Percentiles rank a stretch among this genome's conserved stretches.
Conservation (phyloP, 2,329 filamentous ascomycete species). For the Dendryphion nanum region DNA sequence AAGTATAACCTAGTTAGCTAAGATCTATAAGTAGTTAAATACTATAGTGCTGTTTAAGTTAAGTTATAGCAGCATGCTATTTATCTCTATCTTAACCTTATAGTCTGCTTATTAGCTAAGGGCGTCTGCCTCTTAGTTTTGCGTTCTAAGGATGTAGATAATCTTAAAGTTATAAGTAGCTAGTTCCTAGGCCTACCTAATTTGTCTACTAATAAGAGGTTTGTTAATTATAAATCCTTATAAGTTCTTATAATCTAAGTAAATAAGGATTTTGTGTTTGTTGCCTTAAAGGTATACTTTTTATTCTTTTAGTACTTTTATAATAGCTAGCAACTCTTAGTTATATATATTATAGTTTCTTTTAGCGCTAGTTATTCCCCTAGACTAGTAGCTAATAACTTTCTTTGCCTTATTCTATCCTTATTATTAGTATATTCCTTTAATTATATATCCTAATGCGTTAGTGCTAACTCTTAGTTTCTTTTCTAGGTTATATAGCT, state of each 20-base stretch:
- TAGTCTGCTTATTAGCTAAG: slow-evolving; percentile 1
- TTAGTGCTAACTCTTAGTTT: no score
- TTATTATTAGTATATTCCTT: background rate
- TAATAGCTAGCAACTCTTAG: background rate
- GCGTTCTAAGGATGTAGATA: slow-evolving; percentile 4
- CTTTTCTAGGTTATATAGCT: no score
- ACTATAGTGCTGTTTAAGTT: slow-evolving; percentile 1
- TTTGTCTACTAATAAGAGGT: slow-evolving; percentile 1
- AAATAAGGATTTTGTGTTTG: slow-evolving; percentile 4
- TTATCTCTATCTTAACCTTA: background rate
- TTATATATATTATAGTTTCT: slow-evolving; percentile 1
- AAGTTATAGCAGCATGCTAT: background rate
- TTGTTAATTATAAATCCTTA: slow-evolving; percentile 5
- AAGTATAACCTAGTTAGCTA: slow-evolving; percentile 1
- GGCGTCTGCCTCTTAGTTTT: slow-evolving; percentile 1
- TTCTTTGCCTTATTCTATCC: background rate
- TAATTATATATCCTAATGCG: no score
- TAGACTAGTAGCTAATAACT: background rate
- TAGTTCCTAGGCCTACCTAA: slow-evolving; percentile 2
- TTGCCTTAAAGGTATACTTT: slow-evolving; percentile 4
- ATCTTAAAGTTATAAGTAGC: slow-evolving; percentile 6
- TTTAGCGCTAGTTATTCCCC: background rate
- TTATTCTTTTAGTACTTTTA: slow-evolving; percentile 3
- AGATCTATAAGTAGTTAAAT: slow-evolving; percentile 2
- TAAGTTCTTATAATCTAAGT: slow-evolving; percentile 7